A percentile compares a stretch with the other conserved stretches of the same genome.
Conservation (phyloP, 805 yeast genomes). For the Metschnikowia lochheadii region DNA sequence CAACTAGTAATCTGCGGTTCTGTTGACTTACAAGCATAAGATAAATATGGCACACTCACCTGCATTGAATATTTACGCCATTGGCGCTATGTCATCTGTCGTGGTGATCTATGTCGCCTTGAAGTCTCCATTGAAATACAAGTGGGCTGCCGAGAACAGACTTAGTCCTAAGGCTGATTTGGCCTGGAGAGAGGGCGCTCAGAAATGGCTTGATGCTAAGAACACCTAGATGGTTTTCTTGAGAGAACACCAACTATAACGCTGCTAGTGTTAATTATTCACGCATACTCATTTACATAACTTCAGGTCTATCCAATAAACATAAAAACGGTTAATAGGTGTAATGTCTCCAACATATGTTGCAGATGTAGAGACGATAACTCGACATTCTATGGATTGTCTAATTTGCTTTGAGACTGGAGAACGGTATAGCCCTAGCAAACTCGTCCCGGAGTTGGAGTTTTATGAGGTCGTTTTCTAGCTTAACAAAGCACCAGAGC, state of each 20-base stretch:
- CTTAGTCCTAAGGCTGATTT: slow-evolving; percentile 45
- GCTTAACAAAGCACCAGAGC: slow-evolving; percentile 82
- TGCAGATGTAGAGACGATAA: not conserved
- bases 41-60: slow-evolving; percentile 32
- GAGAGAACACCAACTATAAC: not conserved
- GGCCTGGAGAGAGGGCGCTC: slow-evolving; percentile 46
- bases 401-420: slow-evolving; percentile 8
- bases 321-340: not conserved
- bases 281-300: slow-evolving; percentile 1
- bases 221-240: not conserved
- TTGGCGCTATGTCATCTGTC: slow-evolving; percentile 41
- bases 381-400: not conserved
- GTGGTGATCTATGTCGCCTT: slow-evolving; percentile 31
- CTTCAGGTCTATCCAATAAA: slow-evolving; percentile 1
- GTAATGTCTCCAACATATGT: not conserved
- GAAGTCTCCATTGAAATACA: slow-evolving; percentile 42
- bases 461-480: slow-evolving; percentile 68
- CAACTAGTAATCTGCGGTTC: slow-evolving; percentile 6
- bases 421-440: slow-evolving; percentile 14
- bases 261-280: not conserved
- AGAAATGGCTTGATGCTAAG: slow-evolving; percentile 37
- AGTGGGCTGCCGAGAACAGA: slow-evolving; percentile 39
- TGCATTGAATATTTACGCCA: slow-evolving; percentile 37
- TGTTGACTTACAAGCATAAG: not conserved
- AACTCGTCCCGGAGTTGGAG: slow-evolving; percentile 19